These are phyloP conservation scores for Aureobasidium sp. DNA, from an alignment of 2,329 filamentous ascomycete species.

Conservation along the genomic window DNA sequence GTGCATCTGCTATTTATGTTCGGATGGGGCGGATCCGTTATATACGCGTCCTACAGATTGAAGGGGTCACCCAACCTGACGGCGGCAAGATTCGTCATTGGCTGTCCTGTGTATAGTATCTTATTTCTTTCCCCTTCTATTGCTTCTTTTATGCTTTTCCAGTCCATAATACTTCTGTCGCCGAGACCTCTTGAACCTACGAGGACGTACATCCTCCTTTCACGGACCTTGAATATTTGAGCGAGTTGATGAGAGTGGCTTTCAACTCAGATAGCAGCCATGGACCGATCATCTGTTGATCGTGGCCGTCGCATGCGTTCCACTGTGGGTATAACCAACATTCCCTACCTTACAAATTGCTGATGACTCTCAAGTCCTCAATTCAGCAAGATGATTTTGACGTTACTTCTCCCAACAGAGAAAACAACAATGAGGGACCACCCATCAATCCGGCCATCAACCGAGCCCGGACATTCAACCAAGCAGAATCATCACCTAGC, in stretches of 20 bases:
- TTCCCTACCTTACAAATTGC: not conserved
- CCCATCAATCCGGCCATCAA: not conserved
- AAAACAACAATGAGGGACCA: not conserved
- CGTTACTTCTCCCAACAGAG: not conserved
- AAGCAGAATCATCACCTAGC: not conserved
- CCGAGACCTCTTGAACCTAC: not conserved
- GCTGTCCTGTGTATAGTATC: not conserved
- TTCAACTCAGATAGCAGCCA: not conserved
- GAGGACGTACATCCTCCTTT: not conserved
- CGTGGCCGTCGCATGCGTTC: not conserved
- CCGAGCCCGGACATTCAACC: not conserved
- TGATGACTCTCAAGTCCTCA: not conserved
- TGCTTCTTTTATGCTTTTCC: not conserved
- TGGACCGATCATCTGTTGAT: constrained; percentile 2
- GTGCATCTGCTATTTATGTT: not conserved
- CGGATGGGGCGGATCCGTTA: constrained; percentile 9
- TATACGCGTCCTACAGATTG: constrained; percentile 5
- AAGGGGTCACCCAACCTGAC: not conserved
- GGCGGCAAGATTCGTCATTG: constrained; percentile 6
- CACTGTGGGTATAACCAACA: not conserved
- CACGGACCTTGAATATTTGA: not conserved
- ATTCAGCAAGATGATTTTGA: constrained; percentile 3
- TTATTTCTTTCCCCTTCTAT: not conserved
- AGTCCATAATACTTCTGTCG: not conserved
- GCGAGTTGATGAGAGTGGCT: not conserved